Percentiles rank a stretch among this genome's conserved stretches.
These are phyloP conservation scores for Backusella liffmaniae DNA, from an alignment of 192 early-diverging fungal species.

Conservation along the genomic window DNA sequence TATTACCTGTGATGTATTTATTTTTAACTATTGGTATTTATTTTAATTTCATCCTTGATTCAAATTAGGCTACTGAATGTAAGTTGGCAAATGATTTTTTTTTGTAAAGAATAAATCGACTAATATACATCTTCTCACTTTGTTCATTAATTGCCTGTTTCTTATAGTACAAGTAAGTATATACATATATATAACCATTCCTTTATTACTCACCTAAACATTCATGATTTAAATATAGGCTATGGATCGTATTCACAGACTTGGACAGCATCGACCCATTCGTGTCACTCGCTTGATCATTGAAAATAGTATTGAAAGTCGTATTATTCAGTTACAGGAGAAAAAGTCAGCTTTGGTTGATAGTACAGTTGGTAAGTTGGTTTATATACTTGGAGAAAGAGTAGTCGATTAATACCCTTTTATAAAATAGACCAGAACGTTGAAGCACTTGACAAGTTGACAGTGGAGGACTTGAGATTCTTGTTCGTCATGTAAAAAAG, in stretches of 20 bases:
- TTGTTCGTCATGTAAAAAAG: slow-evolving; percentile 68
- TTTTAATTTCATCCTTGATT: background rate
- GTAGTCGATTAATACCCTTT: background rate
- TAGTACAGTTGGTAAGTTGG: slow-evolving; percentile 74
- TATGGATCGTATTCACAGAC: slow-evolving; percentile 92
- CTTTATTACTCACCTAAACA: background rate
- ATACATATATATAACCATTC: no score
- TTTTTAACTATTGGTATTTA: background rate
- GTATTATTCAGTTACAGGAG: slow-evolving; percentile 89
- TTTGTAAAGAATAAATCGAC: background rate
- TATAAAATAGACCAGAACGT: slow-evolving; percentile 52
- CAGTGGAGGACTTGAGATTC: slow-evolving; percentile 80
- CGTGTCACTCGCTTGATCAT: slow-evolving; percentile 87
- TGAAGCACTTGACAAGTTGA: slow-evolving; percentile 68
- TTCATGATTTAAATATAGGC: slow-evolving; percentile 53
- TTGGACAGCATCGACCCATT: slow-evolving; percentile 91
- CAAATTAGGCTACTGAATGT: slow-evolving; percentile 24
- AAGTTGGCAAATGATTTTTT: slow-evolving; percentile 7
- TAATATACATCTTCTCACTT: background rate
- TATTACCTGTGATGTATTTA: slow-evolving; percentile 2
- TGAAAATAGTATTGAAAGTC: slow-evolving; percentile 89
- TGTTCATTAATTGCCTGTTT: background rate
- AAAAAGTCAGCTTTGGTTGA: slow-evolving; percentile 92
- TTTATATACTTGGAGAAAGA: background rate
- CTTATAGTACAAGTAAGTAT: slow-evolving; percentile 10